Conservation (phyloP, 768 basidiomycete genomes). For the Daedaleopsis nitida region DNA sequence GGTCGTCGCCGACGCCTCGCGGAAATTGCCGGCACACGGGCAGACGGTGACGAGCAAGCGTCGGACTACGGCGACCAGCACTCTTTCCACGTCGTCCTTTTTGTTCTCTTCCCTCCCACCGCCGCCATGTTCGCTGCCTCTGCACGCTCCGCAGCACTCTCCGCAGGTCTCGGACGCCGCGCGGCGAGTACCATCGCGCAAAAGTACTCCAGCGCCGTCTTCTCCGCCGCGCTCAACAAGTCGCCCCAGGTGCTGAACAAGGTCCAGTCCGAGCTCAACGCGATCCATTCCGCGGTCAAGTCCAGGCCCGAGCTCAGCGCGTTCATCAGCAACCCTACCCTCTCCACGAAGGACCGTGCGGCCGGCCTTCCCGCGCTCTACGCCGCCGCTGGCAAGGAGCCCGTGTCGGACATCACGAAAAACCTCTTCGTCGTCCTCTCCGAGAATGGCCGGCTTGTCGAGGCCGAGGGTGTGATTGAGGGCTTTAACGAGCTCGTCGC, state of each 20-base stretch:
- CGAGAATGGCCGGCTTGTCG: constrained; percentile 88
- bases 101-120: constrained; percentile 8
- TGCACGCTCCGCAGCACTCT: constrained; percentile 49
- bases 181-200: constrained; percentile 75
- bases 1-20: constrained; percentile 6
- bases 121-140: constrained; percentile 56
- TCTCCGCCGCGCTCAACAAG: constrained; percentile 78
- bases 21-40: constrained; percentile 15
- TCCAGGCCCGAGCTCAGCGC: constrained; percentile 61
- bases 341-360: constrained; percentile 76
- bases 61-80: constrained; percentile 15
- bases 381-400: constrained; percentile 72
- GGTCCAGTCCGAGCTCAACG: constrained; percentile 82
- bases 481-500: constrained; percentile 90
- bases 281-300: constrained; percentile 70
- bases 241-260: constrained; percentile 82
- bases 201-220: constrained; percentile 85
- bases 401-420: constrained; percentile 84
- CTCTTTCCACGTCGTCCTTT: constrained; percentile 18
- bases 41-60: constrained; percentile 13
- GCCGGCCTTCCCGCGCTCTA: constrained; percentile 69
- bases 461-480: constrained; percentile 84
- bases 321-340: constrained; percentile 90
- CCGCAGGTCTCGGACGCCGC: constrained; percentile 61
- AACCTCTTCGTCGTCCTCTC: constrained; percentile 89